These are phyloP conservation scores for Orbilia javanica DNA, from an alignment of 2,329 filamentous ascomycete species.

Conservation along the genomic window DNA sequence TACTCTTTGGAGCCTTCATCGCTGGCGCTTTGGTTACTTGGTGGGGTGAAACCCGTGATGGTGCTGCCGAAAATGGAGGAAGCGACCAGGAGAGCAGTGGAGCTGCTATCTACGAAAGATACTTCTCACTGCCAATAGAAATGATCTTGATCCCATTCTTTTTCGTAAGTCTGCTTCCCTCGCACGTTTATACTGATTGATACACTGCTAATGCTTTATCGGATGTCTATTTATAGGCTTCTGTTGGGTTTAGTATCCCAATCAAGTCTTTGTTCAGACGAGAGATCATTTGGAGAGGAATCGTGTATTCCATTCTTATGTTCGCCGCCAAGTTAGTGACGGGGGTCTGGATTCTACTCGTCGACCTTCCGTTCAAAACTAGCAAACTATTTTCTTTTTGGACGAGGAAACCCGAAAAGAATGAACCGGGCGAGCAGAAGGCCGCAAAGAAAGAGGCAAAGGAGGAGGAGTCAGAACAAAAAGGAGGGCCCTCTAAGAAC, in stretches of 20 bases:
- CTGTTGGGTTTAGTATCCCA: slow-evolving; percentile 82
- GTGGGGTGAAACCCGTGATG: slow-evolving; percentile 69
- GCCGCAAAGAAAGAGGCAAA: not conserved
- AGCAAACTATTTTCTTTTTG: slow-evolving; percentile 55
- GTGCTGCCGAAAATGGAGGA: not conserved
- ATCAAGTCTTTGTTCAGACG: slow-evolving; percentile 77
- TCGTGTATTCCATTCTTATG: slow-evolving; percentile 81
- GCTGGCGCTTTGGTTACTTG: slow-evolving; percentile 73
- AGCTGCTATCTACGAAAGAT: slow-evolving; percentile 65
- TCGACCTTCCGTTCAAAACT: slow-evolving; percentile 61
- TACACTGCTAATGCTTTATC: slow-evolving; percentile 22
- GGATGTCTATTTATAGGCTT: slow-evolving; percentile 65
- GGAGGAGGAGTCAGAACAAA: not conserved
- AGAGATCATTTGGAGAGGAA: slow-evolving; percentile 76
- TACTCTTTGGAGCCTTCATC: slow-evolving; percentile 74
- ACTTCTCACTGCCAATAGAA: slow-evolving; percentile 65
- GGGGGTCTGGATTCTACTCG: slow-evolving; percentile 71
- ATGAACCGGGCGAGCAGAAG: not conserved
- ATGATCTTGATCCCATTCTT: slow-evolving; percentile 77
- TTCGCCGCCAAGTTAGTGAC: slow-evolving; percentile 72
- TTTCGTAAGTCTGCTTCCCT: slow-evolving; percentile 70
- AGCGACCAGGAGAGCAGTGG: slow-evolving; percentile 10
- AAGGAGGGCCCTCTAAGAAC: not conserved
- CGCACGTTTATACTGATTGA: not conserved
- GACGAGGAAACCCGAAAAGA: not conserved